Evolutionary conservation across 495 filamentous ascomycete species (phyloP).

Genomic region (Penicillium parvum): DNA sequence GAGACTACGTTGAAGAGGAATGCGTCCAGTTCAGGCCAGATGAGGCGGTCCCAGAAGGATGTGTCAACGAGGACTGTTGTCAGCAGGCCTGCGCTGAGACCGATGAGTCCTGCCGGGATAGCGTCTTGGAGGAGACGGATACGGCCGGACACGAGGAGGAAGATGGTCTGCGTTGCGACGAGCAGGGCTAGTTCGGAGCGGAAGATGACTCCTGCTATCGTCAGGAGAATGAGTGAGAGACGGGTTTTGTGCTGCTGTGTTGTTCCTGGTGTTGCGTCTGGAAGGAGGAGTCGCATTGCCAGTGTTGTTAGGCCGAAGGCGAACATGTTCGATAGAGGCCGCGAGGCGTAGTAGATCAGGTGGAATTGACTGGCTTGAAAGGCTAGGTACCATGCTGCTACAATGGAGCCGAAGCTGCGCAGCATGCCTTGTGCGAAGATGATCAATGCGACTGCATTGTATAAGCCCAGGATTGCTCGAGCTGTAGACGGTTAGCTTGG

Average conservation of each 20-base stretch:
- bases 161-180: slow-evolving; percentile 47
- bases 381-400: slow-evolving; percentile 77
- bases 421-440: slow-evolving; percentile 60
- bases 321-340: slow-evolving; percentile 95
- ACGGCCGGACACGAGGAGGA: slow-evolving; percentile 51
- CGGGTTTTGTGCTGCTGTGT: neutral
- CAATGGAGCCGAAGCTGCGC: slow-evolving; percentile 61
- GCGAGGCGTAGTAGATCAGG: slow-evolving; percentile 86
- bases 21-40: slow-evolving; percentile 88
- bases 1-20: slow-evolving; percentile 87
- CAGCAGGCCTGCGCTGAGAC: slow-evolving; percentile 56
- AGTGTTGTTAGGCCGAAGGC: slow-evolving; percentile 78
- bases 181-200: slow-evolving; percentile 86
- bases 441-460: slow-evolving; percentile 66
- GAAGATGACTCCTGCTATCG: slow-evolving; percentile 80
- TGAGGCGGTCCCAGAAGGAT: slow-evolving; percentile 77
- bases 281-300: slow-evolving; percentile 67
- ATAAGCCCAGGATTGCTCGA: slow-evolving; percentile 70
- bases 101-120: slow-evolving; percentile 62
- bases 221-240: slow-evolving; percentile 66
- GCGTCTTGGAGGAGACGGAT: slow-evolving; percentile 54
- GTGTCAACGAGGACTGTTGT: slow-evolving; percentile 74
- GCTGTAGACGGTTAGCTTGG: slow-evolving; percentile 42
- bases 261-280: slow-evolving; percentile 42
- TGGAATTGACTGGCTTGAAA: slow-evolving; percentile 90